Evolutionary conservation across 345 rosid species (phyloP).

Genomic region (Lagerstroemia speciosa): DNA sequence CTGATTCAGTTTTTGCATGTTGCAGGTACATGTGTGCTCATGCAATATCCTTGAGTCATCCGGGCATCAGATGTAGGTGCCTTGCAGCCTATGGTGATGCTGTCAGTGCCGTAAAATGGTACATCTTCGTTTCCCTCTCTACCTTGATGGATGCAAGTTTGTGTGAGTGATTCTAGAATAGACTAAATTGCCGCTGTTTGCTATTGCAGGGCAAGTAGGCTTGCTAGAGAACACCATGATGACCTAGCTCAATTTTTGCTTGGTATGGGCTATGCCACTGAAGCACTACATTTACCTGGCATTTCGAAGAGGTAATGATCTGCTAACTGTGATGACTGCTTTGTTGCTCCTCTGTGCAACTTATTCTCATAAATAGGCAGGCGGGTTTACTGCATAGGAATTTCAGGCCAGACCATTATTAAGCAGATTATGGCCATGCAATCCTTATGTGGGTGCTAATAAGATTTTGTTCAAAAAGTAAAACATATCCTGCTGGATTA

Average conservation of each 20-base stretch:
- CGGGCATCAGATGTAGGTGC: constrained; percentile 94
- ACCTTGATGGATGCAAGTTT: background rate
- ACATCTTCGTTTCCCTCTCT: constrained; percentile 18
- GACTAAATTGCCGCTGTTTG: constrained; percentile 14
- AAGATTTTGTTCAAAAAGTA: background rate
- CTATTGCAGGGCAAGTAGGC: constrained; percentile 85
- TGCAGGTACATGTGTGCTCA: constrained; percentile 93
- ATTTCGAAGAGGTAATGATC: constrained; percentile 78
- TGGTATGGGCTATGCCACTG: constrained; percentile 99
- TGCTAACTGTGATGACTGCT: background rate
- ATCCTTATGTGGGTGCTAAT: background rate
- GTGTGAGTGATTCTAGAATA: constrained; percentile 4
- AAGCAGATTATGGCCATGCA: background rate
- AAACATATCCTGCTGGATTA: background rate
- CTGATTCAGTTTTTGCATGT: background rate
- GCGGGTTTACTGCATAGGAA: background rate
- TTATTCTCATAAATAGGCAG: background rate
- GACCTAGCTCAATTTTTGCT: constrained; percentile 96
- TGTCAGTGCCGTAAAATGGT: constrained; percentile 98
- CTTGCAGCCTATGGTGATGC: constrained; percentile 99
- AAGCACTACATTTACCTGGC: constrained; percentile 99
- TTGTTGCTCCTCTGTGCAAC: constrained; percentile 8
- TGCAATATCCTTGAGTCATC: constrained; percentile 94
- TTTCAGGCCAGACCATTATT: background rate
- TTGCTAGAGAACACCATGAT: constrained; percentile 98